Evolutionary conservation across 75 land plant genomes (phyloP), one percentile per base, ranked within the genome.

Genomic region (Pinus albicaulis): DNA sequence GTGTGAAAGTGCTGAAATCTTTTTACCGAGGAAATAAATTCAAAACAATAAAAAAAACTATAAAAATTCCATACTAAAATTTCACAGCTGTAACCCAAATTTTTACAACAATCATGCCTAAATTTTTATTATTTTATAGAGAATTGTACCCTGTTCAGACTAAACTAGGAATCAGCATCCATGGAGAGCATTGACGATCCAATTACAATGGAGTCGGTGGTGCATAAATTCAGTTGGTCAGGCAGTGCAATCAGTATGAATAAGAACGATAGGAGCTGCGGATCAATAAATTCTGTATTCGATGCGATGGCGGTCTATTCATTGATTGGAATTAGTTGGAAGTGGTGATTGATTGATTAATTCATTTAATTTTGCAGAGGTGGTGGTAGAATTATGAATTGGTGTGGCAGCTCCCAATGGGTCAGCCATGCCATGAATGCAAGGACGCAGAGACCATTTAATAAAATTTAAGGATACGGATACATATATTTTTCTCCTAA

Each of bases 401-500:
- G 7, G 17, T 38, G 70, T 36, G 38, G 19, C n/a, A 66, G 38
- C 7, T 8, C 16, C 36, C 36, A 34, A 5, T 36, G 48, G 41
- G 48, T 36, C 20, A 44, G 71, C 52, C 71, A 68, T 68, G 71
- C 52, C 71, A 68, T 68, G 22, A 38, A 68, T 36, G 44, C 68
- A 36, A 44, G 2, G 71, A 38, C 8, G 24, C 70, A 68, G 52
- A 10, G 38, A 7, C 41, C 71, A 68, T 68, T 68, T 8, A 68
- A 68, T 68, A 68, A 19, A 68, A 68, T 68, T 68, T 68, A 68
- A 68, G 52, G 10, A 15, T 41, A 68, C 23, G 41, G 71, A 41
- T 68, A 38, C 41, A 68, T 36, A 68, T 68, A 68, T 44, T 12
- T 44, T 36, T 68, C 41, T 68, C 48, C 52, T 38, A 31, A 64